Percentiles rank a stretch among this genome's conserved stretches.
Evolutionary conservation across 805 yeast genomes (phyloP).

Genomic region (Spencermartinsiella europaea): DNA sequence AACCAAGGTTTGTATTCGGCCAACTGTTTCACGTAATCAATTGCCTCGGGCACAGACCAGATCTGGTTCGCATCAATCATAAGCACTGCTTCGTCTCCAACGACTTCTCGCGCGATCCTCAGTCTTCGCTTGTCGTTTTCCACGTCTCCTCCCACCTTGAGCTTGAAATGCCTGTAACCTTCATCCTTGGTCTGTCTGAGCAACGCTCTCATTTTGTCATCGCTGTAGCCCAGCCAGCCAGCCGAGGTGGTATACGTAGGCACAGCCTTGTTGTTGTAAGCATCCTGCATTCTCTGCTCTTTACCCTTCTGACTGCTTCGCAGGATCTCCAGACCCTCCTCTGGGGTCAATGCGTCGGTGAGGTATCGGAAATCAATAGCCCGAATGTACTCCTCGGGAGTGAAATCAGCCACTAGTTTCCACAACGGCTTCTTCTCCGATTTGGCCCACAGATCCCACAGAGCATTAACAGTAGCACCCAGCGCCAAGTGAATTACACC

Average conservation of each 20-base stretch:
- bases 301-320: constrained; percentile 31
- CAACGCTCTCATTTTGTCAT: constrained; percentile 37
- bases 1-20: constrained; percentile 33
- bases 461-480: constrained; percentile 38
- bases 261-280: constrained; percentile 34
- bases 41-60: constrained; percentile 35
- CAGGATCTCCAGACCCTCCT: constrained; percentile 36
- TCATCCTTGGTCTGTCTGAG: constrained; percentile 32
- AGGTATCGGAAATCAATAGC: constrained; percentile 41
- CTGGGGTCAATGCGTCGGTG: constrained; percentile 41
- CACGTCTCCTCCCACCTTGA: constrained; percentile 39
- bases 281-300: constrained; percentile 32
- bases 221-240: constrained; percentile 41
- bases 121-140: constrained; percentile 36
- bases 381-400: constrained; percentile 38
- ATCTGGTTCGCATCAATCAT: constrained; percentile 37
- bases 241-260: constrained; percentile 44
- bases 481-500: constrained; percentile 40
- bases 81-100: constrained; percentile 35
- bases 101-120: constrained; percentile 35
- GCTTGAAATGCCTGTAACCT: constrained; percentile 39
- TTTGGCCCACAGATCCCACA: constrained; percentile 44
- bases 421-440: constrained; percentile 36
- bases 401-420: constrained; percentile 39
- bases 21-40: constrained; percentile 29